Evolutionary conservation across 2,329 filamentous ascomycete genomes (phyloP).

Genomic region (Fusarium sp.): DNA sequence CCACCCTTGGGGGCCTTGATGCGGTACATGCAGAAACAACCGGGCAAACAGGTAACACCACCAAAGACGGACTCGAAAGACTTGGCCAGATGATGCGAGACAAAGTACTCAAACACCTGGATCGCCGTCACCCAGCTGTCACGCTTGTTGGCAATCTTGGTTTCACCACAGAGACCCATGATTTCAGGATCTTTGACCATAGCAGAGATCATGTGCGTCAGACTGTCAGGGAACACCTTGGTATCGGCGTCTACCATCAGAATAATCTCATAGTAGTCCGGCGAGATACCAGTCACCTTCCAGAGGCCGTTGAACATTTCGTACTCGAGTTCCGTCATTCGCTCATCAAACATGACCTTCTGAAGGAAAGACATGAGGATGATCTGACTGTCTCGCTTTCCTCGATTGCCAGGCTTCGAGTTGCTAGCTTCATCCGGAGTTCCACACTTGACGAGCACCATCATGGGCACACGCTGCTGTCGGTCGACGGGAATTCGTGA

Average conservation of each 20-base stretch:
- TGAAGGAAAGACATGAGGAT: constrained; percentile 99
- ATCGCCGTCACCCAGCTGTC: constrained; percentile 97
- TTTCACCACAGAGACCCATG: constrained; percentile 98
- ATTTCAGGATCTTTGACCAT: constrained; percentile 99
- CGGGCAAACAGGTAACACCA: constrained; percentile 97
- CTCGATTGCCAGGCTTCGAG: constrained; percentile 94
- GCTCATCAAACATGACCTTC: constrained; percentile 99
- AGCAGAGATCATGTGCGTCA: constrained; percentile 98
- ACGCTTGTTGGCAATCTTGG: constrained; percentile 99
- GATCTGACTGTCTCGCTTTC: constrained; percentile 99
- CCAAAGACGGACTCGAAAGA: constrained; percentile 98
- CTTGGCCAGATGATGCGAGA: constrained; percentile 96
- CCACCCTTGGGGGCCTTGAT: constrained; percentile 99
- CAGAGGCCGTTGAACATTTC: constrained; percentile 99
- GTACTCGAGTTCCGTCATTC: constrained; percentile 99
- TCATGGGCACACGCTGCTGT: constrained; percentile 98
- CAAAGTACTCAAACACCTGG: constrained; percentile 99
- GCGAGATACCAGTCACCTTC: constrained; percentile 98
- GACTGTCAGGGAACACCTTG: constrained; percentile 97
- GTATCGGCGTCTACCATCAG: constrained; percentile 99
- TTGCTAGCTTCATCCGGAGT: constrained; percentile 86
- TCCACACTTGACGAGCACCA: constrained; percentile 94
- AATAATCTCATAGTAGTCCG: constrained; percentile 97
- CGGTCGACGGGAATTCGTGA: constrained; percentile 85
- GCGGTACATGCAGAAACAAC: constrained; percentile 99